Conservation (phyloP, 345 rosid species). For the Pistacia integerrima region DNA sequence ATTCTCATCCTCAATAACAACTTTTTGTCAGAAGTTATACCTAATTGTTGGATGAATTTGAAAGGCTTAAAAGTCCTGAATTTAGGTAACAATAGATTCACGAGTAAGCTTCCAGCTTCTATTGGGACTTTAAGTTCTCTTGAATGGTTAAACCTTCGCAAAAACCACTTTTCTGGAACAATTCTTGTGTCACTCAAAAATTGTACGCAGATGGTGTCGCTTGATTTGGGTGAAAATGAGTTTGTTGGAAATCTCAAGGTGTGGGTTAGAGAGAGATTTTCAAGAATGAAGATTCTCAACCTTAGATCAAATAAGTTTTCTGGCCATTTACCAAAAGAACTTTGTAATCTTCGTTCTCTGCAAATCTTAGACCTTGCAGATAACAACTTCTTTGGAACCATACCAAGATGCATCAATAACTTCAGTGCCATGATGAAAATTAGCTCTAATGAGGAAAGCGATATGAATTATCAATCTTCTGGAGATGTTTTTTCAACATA, state of each 20-base stretch:
- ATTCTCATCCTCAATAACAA: constrained; percentile 44
- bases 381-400: background rate
- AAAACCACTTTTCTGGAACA: background rate
- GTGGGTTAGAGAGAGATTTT: constrained; percentile 5
- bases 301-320: constrained; percentile 21
- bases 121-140: background rate
- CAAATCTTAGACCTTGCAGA: background rate
- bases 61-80: background rate
- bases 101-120: background rate
- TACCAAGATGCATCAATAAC: background rate
- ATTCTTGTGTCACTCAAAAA: background rate
- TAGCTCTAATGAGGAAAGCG: too few species aligned
- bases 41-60: constrained; percentile 27
- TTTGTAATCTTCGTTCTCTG: background rate
- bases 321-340: background rate
- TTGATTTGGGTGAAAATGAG: background rate
- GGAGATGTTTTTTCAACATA: too few species aligned
- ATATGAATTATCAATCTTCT: too few species aligned
- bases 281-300: background rate
- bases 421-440: background rate
- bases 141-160: background rate
- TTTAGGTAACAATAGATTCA: constrained; percentile 1
- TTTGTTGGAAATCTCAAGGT: constrained; percentile 2
- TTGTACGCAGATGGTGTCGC: background rate
- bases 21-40: constrained; percentile 26